A percentile compares a stretch with the other conserved stretches of the same genome.
Evolutionary conservation across 768 basidiomycete species (phyloP).

Genomic region (Piloderma croceum): DNA sequence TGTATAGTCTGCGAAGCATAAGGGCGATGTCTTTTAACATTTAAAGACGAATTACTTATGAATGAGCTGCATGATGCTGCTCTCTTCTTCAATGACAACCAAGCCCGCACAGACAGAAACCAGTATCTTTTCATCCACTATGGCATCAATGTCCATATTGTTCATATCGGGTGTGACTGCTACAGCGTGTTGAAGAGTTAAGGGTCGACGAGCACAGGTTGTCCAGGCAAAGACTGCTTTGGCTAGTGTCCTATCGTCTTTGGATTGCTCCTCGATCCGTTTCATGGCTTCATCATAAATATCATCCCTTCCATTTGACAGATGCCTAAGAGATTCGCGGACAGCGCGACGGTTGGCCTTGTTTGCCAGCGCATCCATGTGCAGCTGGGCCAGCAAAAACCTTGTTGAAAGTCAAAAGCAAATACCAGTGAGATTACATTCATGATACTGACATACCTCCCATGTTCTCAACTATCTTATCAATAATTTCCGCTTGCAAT

Average conservation of each 20-base stretch:
- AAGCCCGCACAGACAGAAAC: constrained; percentile 9
- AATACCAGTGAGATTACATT: no score
- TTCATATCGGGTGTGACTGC: constrained; percentile 2
- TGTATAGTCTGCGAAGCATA: no score
- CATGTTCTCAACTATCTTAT: no score
- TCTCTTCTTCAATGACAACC: constrained; percentile 1
- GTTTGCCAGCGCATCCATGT: not conserved
- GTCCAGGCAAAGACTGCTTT: constrained; percentile 3
- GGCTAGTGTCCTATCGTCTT: constrained; percentile 5
- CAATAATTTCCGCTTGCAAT: no score
- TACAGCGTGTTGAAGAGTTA: constrained; percentile 6
- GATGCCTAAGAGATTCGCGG: not conserved
- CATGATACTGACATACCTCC: no score
- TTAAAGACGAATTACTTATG: no score
- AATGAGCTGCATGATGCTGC: constrained; percentile 5
- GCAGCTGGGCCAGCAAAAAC: constrained; percentile 12
- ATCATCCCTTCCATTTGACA: constrained; percentile 2
- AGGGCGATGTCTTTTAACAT: no score
- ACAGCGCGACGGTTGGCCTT: not conserved
- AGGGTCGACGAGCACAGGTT: constrained; percentile 4
- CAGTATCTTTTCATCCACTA: not conserved
- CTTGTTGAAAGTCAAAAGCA: constrained; percentile 1
- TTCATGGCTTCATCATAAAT: constrained; percentile 6
- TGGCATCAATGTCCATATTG: not conserved
- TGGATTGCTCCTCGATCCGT: constrained; percentile 3